Percentiles rank a stretch among this genome's conserved stretches.
These are phyloP conservation scores for Haematococcus lacustris DNA, from an alignment of 139 green algal genomes.

Conservation along the genomic window DNA sequence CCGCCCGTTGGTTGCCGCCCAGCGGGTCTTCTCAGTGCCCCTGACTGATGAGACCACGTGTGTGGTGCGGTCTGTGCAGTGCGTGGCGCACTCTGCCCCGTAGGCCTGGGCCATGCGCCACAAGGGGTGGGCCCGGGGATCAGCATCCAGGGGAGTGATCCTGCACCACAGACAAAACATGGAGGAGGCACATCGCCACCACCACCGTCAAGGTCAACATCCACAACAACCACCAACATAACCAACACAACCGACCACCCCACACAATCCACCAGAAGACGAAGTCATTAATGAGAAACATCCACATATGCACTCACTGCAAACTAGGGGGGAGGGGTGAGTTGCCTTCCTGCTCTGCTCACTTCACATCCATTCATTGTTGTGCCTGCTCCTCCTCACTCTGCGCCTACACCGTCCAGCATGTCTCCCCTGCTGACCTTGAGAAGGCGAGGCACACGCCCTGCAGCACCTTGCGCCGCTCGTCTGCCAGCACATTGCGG, in stretches of 20 bases:
- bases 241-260: background rate
- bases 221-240: background rate
- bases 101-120: constrained; percentile 54
- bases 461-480: constrained; percentile 27
- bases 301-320: background rate
- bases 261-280: background rate
- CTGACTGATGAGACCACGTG: no score
- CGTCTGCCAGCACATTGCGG: constrained; percentile 16
- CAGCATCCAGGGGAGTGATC: constrained; percentile 44
- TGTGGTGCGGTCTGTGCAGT: no score
- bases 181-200: background rate
- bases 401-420: background rate
- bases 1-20: no score
- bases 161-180: constrained; percentile 3
- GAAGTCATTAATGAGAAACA: background rate
- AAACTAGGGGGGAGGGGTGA: background rate
- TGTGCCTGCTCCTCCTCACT: background rate
- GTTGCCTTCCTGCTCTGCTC: background rate
- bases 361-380: background rate
- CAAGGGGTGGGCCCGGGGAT: constrained; percentile 42
- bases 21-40: no score
- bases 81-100: no score
- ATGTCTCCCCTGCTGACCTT: background rate
- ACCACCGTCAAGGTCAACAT: background rate
- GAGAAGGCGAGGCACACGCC: constrained; percentile 53